Conservation (phyloP, 225 moss, liverwort and hornwort species). For the Pleurozium schreberi region DNA sequence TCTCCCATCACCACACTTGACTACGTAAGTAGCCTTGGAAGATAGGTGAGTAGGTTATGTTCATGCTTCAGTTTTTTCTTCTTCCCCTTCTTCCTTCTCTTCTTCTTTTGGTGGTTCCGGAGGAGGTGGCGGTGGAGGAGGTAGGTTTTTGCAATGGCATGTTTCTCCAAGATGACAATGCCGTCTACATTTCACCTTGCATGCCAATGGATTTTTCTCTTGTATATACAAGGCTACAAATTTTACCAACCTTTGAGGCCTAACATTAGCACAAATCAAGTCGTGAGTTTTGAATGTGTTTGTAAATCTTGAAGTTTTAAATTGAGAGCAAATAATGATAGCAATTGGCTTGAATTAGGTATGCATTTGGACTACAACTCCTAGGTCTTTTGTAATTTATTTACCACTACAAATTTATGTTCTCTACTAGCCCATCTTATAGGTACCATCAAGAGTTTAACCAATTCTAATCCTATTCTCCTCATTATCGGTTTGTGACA, state of each 20-base stretch:
- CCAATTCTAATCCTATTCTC: neutral
- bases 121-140: slow-evolving; percentile 5
- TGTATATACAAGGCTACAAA: slow-evolving; percentile 31
- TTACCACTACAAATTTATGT: neutral
- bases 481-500: no score
- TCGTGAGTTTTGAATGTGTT: neutral
- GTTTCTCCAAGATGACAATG: slow-evolving; percentile 17
- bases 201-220: slow-evolving; percentile 21
- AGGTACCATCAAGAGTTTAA: no score
- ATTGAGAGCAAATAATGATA: neutral
- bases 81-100: neutral
- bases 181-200: slow-evolving; percentile 16
- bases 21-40: neutral
- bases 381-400: neutral
- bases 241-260: slow-evolving; percentile 21
- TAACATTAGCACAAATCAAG: neutral
- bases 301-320: neutral
- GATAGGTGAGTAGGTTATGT: neutral
- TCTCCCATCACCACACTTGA: neutral
- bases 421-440: neutral
- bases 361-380: neutral
- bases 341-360: neutral
- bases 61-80: neutral
- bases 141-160: slow-evolving; percentile 21
- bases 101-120: neutral